Base-by-base conservation (phyloP, 192 early-diverging fungal species). In the Coemansia sp. region DNA sequence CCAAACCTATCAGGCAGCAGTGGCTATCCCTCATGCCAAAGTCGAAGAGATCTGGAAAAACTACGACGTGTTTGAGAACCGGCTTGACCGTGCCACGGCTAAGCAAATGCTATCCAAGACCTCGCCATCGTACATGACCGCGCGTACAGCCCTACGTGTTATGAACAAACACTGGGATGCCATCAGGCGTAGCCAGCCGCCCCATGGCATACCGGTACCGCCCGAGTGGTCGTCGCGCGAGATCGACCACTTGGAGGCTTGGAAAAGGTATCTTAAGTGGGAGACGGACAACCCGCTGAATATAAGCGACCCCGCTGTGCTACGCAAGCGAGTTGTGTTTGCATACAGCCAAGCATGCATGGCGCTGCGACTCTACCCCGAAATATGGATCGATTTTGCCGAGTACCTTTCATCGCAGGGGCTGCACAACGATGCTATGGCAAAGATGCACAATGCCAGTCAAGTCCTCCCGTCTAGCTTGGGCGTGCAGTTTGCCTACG, bases 11-110 rank as follows among this genome's bases (percentile, higher is more conserved):
- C 92, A 95, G 58, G 82, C 84, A 29, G 96, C 94, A 18, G 83
- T 96, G n/a, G 76, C 85, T 32, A 92, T 93, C 27, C 96, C 96
- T 1, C 58, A 95, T 37, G 76, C 87, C 52, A 93, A 94, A 46
- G 85, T 98, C 12, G 95, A 97, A 58, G 83, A 88, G 65, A 84
- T 98, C 12, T 98, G 96, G 96, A 94, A 94, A 54, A 88, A 94
- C 37, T 97, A 97, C 72, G 96, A 98, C 73, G 74, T 85, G 24
- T 97, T 91, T 80, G 95, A 97, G 62, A 95, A 92, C 63, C 80
- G 78, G 6, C 73, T 93, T 15, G 93, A 92, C 72, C 87, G 92
- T 62, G 87, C 53, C 35, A 53, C 50, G 3, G 95, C 94, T 44
- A 98, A 97, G 74, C 94, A 94, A 61, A 87, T 91, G 62, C 70